Percentiles rank a stretch among this genome's conserved stretches.
phyloP scores from a whole-genome alignment of 768 basidiomycete species.

The Sarcodon sp. region DNA sequence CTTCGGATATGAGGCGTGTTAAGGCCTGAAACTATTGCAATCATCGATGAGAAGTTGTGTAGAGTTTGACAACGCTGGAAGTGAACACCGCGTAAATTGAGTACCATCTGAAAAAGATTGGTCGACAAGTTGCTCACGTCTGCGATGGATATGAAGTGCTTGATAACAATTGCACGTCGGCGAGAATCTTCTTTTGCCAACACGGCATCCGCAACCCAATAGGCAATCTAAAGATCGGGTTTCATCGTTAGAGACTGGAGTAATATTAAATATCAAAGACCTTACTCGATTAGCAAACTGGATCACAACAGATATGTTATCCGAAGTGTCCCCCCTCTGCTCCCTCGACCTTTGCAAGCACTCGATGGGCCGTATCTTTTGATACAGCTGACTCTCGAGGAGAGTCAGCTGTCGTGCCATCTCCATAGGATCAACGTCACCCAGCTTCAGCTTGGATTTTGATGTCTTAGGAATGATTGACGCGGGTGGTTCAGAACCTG shows the following conservation, averaged over 20 bases:
- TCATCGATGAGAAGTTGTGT: constrained; percentile 96
- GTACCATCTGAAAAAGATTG: not conserved
- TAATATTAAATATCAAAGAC: not conserved
- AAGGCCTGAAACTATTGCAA: constrained; percentile 87
- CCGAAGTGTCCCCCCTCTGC: constrained; percentile 52
- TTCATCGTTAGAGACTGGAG: too few species aligned
- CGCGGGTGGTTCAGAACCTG: constrained; percentile 51
- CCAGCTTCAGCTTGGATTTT: constrained; percentile 48
- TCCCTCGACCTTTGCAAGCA: constrained; percentile 79
- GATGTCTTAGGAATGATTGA: constrained; percentile 61
- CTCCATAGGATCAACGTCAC: constrained; percentile 83
- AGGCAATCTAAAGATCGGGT: constrained; percentile 51
- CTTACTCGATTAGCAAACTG: constrained; percentile 76
- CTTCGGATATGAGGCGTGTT: constrained; percentile 90
- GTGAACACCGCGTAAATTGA: constrained; percentile 1
- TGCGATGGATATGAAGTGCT: constrained; percentile 84
- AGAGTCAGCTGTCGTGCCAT: constrained; percentile 89
- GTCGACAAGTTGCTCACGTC: constrained; percentile 45
- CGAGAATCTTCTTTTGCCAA: constrained; percentile 71
- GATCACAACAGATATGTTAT: constrained; percentile 82
- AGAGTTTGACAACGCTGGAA: constrained; percentile 72
- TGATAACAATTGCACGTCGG: constrained; percentile 69
- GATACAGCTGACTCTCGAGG: constrained; percentile 78
- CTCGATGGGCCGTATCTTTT: constrained; percentile 81
- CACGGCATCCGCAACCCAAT: constrained; percentile 87